Base-by-base conservation (phyloP, 108 stramenopile genomes). In the Nannochloropsis salina region DNA sequence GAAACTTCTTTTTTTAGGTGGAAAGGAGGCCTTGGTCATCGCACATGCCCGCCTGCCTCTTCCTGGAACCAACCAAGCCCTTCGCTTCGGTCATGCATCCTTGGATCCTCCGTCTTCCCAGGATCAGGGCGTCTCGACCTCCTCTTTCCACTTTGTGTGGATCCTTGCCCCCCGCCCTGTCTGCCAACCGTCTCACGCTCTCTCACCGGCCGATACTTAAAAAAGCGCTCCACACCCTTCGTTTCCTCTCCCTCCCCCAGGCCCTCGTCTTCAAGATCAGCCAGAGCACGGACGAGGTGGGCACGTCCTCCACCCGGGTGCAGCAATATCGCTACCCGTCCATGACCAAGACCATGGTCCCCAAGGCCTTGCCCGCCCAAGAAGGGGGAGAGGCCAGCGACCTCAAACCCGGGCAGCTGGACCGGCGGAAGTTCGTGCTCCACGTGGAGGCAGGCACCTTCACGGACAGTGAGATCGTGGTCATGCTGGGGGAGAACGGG, bases 391-490 rank as follows among this genome's bases (percentile, higher is more conserved):
- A 22, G 89, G 93, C 15, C 15, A n/a, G 15, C 20, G 61, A 15
- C 61, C 4, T 74, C 1, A 74, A n/a, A n/a, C 61, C 61, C 4
- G 61, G 61, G 4, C 61, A 74, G 61, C 15, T 74, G 20, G 61
- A 74, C 61, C 61, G 61, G 61, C 2, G 61, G 81, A 90, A 92
- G 83, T 99, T 99, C 91, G 94, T 94, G 45, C 90, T 99, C 80
- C 96, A 98, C 87, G 97, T 99, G 21, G 94, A 95, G 87, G 92
- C 92, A 41, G 99, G 98, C 44, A 83, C 90, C 51, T 99, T 99
- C 88, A 96, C 95, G 5, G 98, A 98, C 90, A 96, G 95, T 2
- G 97, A 99, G 90, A 98, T 99, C 80, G 94, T 99, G 86, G 99
- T 98, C 9, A 89, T 98, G 80, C 88, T 98, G 82, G 99, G 99